Base-by-base conservation (phyloP, 345 rosid species). In the Linum usitatissimum region DNA sequence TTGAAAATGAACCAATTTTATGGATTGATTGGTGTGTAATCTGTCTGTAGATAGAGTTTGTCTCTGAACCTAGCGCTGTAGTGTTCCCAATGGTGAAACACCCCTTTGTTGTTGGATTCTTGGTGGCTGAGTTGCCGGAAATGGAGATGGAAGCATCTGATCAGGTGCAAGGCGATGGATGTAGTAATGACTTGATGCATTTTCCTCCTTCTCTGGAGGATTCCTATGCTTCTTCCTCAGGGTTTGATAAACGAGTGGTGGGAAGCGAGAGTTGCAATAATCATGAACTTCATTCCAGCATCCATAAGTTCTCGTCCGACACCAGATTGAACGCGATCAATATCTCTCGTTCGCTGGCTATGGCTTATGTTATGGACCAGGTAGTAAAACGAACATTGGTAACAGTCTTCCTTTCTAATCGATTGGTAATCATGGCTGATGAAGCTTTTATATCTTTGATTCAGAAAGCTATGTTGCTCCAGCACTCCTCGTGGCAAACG, bases 351-450 rank as follows among this genome's bases (percentile, higher is more conserved):
- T 76, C 95, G 66, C 75, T 86, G 12, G 98, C 95, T 57, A 84
- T 88, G 93, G 96, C 96, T 0, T 86, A 92, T 75, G 95, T 91
- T 34, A 85, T 91, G 96, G 98, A 91, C 75, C 96, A 91, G 98
- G 96, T 88, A 62, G 59, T 58, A 23, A 23, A 23, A 23, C 28
- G 1, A 23, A 23, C 28, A 23, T 23, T 23, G 28, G 28, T 66
- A 53, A 13, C 23, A 13, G 56, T 6, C 59, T 6, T 55, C 59
- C 3, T 18, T 55, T 18, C 13, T 18, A 30, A 9, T 61, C 12
- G 19, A 19, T 20, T 45, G 48, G n/a, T 31, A 56, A 23, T 62
- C 34, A 18, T 54, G 61, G 58, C 53, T 65, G 19, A 58, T 55
- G 65, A 61, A 38, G n/a, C 21, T 28, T 40, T 18, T 18, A 39